Percentiles rank a stretch among this genome's conserved stretches.
These are phyloP conservation scores for Aegilops speltoides DNA, from an alignment of 176 grass and related monocot species.

Conservation along the genomic window DNA sequence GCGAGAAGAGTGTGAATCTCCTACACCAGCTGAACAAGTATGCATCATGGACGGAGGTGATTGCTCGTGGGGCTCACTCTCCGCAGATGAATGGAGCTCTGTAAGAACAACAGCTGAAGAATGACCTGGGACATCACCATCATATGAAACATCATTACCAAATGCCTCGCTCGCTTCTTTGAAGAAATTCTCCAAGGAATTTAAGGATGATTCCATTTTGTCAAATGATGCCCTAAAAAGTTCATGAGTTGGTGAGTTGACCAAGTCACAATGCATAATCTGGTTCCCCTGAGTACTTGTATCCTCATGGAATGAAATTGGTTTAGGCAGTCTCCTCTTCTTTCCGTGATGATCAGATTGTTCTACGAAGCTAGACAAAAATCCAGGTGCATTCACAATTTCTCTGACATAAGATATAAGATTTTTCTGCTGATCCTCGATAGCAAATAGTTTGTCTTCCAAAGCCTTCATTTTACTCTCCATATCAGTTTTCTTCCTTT, in stretches of 20 bases:
- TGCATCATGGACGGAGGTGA: conserved; percentile 28
- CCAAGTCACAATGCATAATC: conserved; percentile 28
- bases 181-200: conserved; percentile 82
- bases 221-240: conserved; percentile 67
- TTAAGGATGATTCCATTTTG: conserved; percentile 89
- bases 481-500: conserved; percentile 59
- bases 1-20: conserved; percentile 50
- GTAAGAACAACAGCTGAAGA: conserved; percentile 55
- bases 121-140: conserved; percentile 43
- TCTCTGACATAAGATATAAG: conserved; percentile 58
- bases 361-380: conserved; percentile 49
- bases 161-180: conserved; percentile 63
- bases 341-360: conserved; percentile 59
- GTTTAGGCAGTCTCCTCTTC: conserved; percentile 63
- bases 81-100: conserved; percentile 67
- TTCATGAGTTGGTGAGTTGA: conserved; percentile 32
- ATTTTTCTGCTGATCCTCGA: conserved; percentile 59
- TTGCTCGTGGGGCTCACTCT: conserved; percentile 41
- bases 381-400: conserved; percentile 56
- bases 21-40: conserved; percentile 52
- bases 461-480: conserved; percentile 82
- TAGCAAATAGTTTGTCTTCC: conserved; percentile 64
- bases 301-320: conserved; percentile 50
- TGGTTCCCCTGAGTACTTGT: conserved; percentile 35
- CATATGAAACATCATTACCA: conserved; percentile 60